Percentiles rank a stretch among this genome's conserved stretches.
Evolutionary conservation across 257 asterid genomes (phyloP).

Genomic region (Scutellaria barbata): DNA sequence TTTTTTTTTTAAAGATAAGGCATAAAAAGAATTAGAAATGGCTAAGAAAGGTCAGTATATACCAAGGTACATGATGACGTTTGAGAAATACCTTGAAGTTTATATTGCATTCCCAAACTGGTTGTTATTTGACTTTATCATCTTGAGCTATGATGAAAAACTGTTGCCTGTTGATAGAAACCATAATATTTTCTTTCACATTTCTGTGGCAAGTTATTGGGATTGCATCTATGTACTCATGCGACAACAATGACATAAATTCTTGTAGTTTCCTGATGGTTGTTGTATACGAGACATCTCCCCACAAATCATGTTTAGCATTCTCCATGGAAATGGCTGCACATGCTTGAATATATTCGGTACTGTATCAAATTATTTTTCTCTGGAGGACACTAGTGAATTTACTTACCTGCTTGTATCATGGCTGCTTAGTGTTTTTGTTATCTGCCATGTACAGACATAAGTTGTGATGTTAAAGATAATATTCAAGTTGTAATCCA

Average conservation of each 20-base stretch:
- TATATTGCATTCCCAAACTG: not conserved
- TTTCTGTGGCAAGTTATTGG: not conserved
- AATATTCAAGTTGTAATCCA: not conserved
- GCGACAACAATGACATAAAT: not conserved
- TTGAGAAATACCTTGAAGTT: conserved; percentile 6
- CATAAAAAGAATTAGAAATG: not conserved
- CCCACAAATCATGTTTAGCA: not conserved
- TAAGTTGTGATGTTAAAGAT: not conserved
- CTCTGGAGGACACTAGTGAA: not conserved
- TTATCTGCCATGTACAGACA: not conserved
- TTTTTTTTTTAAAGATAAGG: not conserved
- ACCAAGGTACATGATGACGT: conserved; percentile 5
- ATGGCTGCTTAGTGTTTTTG: not conserved
- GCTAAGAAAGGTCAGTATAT: not conserved
- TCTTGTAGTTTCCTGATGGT: not conserved
- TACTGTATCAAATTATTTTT: conserved; percentile 12
- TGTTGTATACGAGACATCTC: not conserved
- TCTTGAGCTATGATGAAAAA: not conserved
- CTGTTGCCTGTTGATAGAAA: not conserved
- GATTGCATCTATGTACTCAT: conserved; percentile 6
- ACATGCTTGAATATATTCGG: conserved; percentile 3
- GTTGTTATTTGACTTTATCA: not conserved
- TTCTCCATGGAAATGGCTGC: conserved; percentile 15
- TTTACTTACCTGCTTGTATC: no score
- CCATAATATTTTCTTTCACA: not conserved